Base-by-base conservation (phyloP, 768 basidiomycete genomes). In the Auriscalpium vulgare region DNA sequence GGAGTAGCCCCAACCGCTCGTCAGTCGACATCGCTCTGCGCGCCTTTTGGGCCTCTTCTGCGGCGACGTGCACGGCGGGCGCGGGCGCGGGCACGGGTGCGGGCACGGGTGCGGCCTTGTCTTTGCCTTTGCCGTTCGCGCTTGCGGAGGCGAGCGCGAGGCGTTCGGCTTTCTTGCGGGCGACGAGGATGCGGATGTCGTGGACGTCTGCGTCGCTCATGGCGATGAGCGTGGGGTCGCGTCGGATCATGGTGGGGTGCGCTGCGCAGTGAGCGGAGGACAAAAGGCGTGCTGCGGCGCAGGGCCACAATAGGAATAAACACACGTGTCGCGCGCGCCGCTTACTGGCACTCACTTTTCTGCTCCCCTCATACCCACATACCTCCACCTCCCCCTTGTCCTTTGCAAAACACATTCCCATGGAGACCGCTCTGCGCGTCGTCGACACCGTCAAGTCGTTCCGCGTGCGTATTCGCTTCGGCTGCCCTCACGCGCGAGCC, bases 201-300 rank as follows among this genome's bases (percentile, higher is more conserved):
- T 91, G 85, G 34, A 92, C 84, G 67, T 91, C 90, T 19, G 75
- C 68, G 67, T 91, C 88, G 58, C 75, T 81, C 81, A 92, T 82
- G 34, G 78, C 79, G 60, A 92, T 87, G 54, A 87, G 76, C 1
- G 89, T 89, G 6, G 90, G 88, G 19, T 78, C 76, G 50, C 89
- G 77, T 50, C 90, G 82, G 65, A 92, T 87, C 90, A 92, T 76
- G n/a, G 43, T 51, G 21, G 53, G 21, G 21, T 21, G 21, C 21
- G 21, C 21, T 1, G 21, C 3, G 21, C 21, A 21, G 21, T 21
- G 3, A 21, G 21, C 3, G n/a, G n/a, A 21, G 21, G 29, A 40
- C 50, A 37, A 37, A 37, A 23, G 51, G 23, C 36, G 37, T n/a
- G 17, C 56, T 59, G 58, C 57, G 50, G 55, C 53, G 58, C 59